These are phyloP conservation scores for Extremus antarcticus DNA, from an alignment of 495 filamentous ascomycete species.

Conservation along the genomic window DNA sequence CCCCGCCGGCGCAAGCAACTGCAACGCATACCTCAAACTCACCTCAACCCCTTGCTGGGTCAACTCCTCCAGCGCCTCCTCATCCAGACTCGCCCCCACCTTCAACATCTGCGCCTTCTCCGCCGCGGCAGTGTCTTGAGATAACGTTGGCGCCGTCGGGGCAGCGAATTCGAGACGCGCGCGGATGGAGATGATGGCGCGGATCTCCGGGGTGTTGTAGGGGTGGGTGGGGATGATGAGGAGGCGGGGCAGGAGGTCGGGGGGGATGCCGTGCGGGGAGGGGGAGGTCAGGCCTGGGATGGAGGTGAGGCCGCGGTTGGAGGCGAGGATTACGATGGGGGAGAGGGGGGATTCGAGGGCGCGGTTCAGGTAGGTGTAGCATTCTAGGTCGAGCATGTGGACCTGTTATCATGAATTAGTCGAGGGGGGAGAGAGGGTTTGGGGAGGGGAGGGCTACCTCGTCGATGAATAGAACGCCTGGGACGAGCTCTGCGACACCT, in stretches of 20 bases:
- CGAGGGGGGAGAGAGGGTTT: neutral
- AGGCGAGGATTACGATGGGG: constrained; percentile 93
- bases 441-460: constrained; percentile 48
- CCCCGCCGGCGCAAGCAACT: constrained; percentile 78
- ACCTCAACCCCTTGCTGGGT: constrained; percentile 74
- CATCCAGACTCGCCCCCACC: neutral
- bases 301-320: constrained; percentile 82
- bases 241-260: constrained; percentile 81
- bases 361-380: constrained; percentile 97
- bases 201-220: constrained; percentile 77
- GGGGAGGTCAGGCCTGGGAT: constrained; percentile 55
- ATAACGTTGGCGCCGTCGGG: constrained; percentile 52
- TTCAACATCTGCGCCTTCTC: neutral
- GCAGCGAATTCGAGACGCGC: constrained; percentile 54
- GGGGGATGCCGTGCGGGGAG: constrained; percentile 80
- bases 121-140: constrained; percentile 35
- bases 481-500: constrained; percentile 93
- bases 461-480: constrained; percentile 95
- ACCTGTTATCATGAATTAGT: constrained; percentile 42
- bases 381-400: constrained; percentile 98
- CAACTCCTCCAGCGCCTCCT: constrained; percentile 68
- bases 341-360: constrained; percentile 87
- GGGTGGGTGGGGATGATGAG: constrained; percentile 90
- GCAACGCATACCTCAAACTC: constrained; percentile 83
- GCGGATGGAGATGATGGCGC: constrained; percentile 73